phyloP scores from a whole-genome alignment of 176 grass and related monocot genomes.

The Melocanna baccifera region DNA sequence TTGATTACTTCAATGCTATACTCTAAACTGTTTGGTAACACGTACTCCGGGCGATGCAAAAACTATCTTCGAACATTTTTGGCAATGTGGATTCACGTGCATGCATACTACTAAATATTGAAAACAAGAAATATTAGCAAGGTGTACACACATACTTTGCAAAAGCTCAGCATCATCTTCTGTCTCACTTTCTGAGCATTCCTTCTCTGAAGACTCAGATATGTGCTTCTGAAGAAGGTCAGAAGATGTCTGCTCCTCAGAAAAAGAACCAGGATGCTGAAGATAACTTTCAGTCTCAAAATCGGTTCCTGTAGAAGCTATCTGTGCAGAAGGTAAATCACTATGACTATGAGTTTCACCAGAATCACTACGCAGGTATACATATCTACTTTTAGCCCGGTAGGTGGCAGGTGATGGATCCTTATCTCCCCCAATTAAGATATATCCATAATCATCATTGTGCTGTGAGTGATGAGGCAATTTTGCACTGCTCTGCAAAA shows the following conservation, averaged over 20 bases:
- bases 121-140: constrained; percentile 23
- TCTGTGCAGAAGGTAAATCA: constrained; percentile 50
- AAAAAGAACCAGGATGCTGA: constrained; percentile 53
- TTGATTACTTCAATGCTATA: constrained; percentile 22
- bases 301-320: constrained; percentile 40
- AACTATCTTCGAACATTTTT: background rate
- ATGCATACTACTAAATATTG: background rate
- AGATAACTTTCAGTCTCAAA: constrained; percentile 67
- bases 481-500: constrained; percentile 63
- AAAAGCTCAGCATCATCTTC: constrained; percentile 68
- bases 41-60: background rate
- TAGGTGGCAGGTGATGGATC: constrained; percentile 39
- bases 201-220: constrained; percentile 63
- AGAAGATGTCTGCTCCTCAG: constrained; percentile 72
- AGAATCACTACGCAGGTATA: constrained; percentile 69
- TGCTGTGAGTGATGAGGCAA: constrained; percentile 36
- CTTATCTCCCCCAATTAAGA: constrained; percentile 44
- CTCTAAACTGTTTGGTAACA: background rate
- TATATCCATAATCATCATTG: constrained; percentile 45
- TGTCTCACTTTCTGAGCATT: constrained; percentile 68
- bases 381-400: constrained; percentile 46
- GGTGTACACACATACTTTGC: constrained; percentile 48
- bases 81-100: background rate
- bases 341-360: constrained; percentile 60
- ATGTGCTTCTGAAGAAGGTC: constrained; percentile 51